A percentile compares a stretch with the other conserved stretches of the same genome.
phyloP scores from a whole-genome alignment of 2,329 filamentous ascomycete species.

The Colletotrichum lentis region DNA sequence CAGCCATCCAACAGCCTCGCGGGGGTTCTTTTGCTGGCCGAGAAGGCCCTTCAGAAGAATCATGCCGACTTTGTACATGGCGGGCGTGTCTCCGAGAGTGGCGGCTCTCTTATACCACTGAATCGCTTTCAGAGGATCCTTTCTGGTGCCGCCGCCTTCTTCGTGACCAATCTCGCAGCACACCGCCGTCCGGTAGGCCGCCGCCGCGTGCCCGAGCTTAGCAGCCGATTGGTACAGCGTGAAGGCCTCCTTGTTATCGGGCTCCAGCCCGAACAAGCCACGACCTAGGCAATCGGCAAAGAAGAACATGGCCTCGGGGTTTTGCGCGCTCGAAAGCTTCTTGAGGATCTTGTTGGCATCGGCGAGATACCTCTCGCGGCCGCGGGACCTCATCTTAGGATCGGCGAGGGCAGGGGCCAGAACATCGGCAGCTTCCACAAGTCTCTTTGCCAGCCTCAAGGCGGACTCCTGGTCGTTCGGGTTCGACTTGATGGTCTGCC shows the following conservation, averaged over 20 bases:
- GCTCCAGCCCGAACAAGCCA: slow-evolving; percentile 78
- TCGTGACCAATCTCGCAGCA: slow-evolving; percentile 97
- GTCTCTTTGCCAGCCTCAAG: slow-evolving; percentile 78
- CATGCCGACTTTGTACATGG: slow-evolving; percentile 99
- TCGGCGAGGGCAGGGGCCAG: slow-evolving; percentile 72
- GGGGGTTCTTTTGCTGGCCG: slow-evolving; percentile 82
- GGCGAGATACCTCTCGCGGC: slow-evolving; percentile 81
- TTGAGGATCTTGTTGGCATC: slow-evolving; percentile 93
- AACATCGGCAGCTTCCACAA: slow-evolving; percentile 84
- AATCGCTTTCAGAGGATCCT: slow-evolving; percentile 91
- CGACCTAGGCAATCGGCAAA: slow-evolving; percentile 89
- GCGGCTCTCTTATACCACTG: slow-evolving; percentile 98
- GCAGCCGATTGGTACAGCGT: slow-evolving; percentile 92
- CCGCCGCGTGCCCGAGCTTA: slow-evolving; percentile 84
- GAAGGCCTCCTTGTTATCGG: slow-evolving; percentile 92
- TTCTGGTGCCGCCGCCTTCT: slow-evolving; percentile 90
- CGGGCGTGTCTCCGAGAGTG: slow-evolving; percentile 86
- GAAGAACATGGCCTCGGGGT: slow-evolving; percentile 91
- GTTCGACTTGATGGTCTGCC: slow-evolving; percentile 73
- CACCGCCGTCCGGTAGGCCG: slow-evolving; percentile 93
- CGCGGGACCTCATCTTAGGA: slow-evolving; percentile 75
- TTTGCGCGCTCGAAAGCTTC: slow-evolving; percentile 78
- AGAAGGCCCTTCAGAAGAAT: slow-evolving; percentile 91
- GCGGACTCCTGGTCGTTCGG: slow-evolving; percentile 76
- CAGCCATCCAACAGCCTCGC: slow-evolving; percentile 90